A percentile compares a stretch with the other conserved stretches of the same genome.
These are phyloP conservation scores for Nicotiana undulata DNA, from an alignment of 257 asterid genomes.

Conservation along the genomic window DNA sequence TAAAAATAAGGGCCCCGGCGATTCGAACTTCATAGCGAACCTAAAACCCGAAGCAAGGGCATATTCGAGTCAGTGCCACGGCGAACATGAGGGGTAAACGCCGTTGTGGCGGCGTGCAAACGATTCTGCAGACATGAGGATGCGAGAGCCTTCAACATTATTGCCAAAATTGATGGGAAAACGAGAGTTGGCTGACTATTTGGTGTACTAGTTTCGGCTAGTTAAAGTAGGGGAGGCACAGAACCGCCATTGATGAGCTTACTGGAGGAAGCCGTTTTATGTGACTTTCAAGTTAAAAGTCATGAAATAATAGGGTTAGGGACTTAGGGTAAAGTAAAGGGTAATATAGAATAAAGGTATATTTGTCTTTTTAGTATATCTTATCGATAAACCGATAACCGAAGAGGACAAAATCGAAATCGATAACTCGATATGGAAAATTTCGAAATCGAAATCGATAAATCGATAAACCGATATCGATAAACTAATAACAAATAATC, in stretches of 20 bases:
- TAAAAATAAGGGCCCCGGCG: conserved; percentile 27
- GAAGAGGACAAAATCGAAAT: too few relatives aligned
- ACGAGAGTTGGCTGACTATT: not conserved
- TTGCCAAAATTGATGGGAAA: not conserved
- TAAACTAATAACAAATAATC: too few relatives aligned
- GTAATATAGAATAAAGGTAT: too few relatives aligned
- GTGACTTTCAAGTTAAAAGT: conserved; percentile 16
- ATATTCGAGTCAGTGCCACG: conserved; percentile 35
- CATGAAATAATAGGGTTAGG: too few relatives aligned
- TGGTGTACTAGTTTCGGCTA: not conserved
- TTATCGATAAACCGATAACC: too few relatives aligned
- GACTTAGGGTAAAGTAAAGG: too few relatives aligned
- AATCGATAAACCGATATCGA: too few relatives aligned
- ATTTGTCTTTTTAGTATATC: too few relatives aligned
- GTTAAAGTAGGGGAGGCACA: not conserved
- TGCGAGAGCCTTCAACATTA: conserved; percentile 74
- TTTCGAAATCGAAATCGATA: too few relatives aligned
- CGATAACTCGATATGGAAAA: too few relatives aligned
- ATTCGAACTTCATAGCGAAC: conserved; percentile 27
- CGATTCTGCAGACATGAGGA: conserved; percentile 38
- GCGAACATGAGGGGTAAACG: conserved; percentile 37
- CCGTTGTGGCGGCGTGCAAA: conserved; percentile 25
- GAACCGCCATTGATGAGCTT: conserved; percentile 42
- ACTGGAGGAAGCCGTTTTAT: conserved; percentile 28
- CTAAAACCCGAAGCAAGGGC: conserved; percentile 45